Evolutionary conservation across 108 stramenopile genomes (phyloP).

Genomic region (Bacterosira constricta): DNA sequence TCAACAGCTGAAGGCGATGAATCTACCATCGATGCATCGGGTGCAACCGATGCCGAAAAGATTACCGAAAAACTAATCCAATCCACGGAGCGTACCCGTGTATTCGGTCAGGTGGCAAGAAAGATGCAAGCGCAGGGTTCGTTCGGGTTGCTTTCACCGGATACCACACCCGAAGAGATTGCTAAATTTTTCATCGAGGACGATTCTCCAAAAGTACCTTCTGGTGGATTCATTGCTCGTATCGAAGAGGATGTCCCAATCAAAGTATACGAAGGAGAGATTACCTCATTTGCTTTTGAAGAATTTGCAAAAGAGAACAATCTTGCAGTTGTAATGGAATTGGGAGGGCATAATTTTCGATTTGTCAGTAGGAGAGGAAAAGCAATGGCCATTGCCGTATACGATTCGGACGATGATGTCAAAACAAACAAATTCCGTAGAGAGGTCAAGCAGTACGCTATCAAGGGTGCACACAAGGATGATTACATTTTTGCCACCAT

Average conservation of each 20-base stretch:
- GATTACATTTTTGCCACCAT: conserved; percentile 74
- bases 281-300: conserved; percentile 21
- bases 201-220: neutral
- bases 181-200: conserved; percentile 44
- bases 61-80: conserved; percentile 44
- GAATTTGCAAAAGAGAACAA: conserved; percentile 69
- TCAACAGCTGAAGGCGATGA: conserved; percentile 1
- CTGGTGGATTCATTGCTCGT: conserved; percentile 51
- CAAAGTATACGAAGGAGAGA: conserved; percentile 26
- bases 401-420: conserved; percentile 47
- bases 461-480: conserved; percentile 36
- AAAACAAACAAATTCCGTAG: conserved; percentile 47
- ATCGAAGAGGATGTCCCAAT: conserved; percentile 52
- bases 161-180: conserved; percentile 29
- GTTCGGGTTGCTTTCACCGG: conserved; percentile 62
- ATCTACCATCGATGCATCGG: conserved; percentile 36
- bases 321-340: conserved; percentile 57
- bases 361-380: conserved; percentile 67
- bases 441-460: conserved; percentile 62
- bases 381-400: conserved; percentile 71
- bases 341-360: conserved; percentile 77
- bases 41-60: conserved; percentile 35
- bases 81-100: conserved; percentile 55
- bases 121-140: conserved; percentile 63
- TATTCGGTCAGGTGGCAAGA: conserved; percentile 75